These are phyloP conservation scores for Camellia lanceoleosa DNA, from an alignment of 148 eudicot genomes.

Conservation along the genomic window DNA sequence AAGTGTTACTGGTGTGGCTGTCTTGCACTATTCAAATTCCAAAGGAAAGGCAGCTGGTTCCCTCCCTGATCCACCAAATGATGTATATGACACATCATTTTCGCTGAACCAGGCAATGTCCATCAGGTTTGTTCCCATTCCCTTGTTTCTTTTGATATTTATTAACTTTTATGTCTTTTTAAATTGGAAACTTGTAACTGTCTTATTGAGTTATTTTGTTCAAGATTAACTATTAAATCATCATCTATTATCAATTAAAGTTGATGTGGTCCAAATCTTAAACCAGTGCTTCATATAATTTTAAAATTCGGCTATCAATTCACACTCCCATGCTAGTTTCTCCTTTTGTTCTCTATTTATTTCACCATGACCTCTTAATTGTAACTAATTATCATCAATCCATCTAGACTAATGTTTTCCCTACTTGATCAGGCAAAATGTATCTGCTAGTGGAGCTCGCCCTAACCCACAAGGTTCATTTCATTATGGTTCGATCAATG, in stretches of 20 bases:
- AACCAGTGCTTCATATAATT: background rate
- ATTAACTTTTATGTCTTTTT: background rate
- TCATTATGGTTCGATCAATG: constrained; percentile 77
- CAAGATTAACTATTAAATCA: background rate
- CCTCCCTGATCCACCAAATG: constrained; percentile 92
- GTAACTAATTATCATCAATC: background rate
- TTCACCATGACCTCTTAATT: background rate
- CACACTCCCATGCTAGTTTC: background rate
- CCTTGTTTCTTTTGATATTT: background rate
- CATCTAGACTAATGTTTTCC: background rate
- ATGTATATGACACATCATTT: constrained; percentile 57
- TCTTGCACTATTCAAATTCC: constrained; percentile 87
- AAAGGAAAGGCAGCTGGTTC: constrained; percentile 82
- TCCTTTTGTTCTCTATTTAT: background rate
- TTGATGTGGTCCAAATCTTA: background rate
- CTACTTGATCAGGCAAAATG: constrained; percentile 63
- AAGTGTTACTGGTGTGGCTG: constrained; percentile 87
- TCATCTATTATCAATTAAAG: background rate
- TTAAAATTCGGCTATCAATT: background rate
- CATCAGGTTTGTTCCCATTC: constrained; percentile 61
- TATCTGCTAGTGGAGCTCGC: constrained; percentile 90
- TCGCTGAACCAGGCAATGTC: constrained; percentile 77
- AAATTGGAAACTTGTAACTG: background rate
- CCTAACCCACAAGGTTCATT: constrained; percentile 98
- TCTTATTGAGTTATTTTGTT: background rate